Evolutionary conservation across 257 asterid species (phyloP).

Genomic region (Datura wrightii): DNA sequence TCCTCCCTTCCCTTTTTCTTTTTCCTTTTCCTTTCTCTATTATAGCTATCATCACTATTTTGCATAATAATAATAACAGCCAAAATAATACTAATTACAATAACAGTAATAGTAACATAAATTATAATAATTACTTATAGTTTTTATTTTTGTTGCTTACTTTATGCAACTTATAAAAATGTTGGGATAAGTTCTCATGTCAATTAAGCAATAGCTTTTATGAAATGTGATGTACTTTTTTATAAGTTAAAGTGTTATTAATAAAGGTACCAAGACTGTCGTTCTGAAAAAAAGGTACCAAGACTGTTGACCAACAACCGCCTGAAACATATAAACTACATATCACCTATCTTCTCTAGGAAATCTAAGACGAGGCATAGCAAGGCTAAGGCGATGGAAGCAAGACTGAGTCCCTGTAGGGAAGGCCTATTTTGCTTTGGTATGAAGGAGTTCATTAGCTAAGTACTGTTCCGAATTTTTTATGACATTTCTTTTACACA

Average conservation of each 20-base stretch:
- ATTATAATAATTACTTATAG: not conserved
- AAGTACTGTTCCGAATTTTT: not conserved
- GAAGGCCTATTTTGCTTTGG: too few species aligned
- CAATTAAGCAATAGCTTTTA: conserved; percentile 12
- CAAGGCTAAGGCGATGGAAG: too few species aligned
- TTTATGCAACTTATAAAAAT: not conserved
- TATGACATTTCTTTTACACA: not conserved
- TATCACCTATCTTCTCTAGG: not conserved
- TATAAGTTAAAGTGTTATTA: not conserved
- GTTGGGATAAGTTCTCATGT: not conserved
- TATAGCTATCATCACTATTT: conserved; percentile 12
- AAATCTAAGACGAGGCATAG: not conserved
- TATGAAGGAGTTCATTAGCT: not conserved
- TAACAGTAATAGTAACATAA: not conserved
- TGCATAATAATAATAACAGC: not conserved
- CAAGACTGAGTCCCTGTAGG: too few species aligned
- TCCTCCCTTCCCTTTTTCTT: not conserved
- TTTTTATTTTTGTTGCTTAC: not conserved
- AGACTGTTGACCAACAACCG: not conserved
- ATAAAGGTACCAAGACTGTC: not conserved
- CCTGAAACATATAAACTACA: not conserved
- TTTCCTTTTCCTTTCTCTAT: conserved; percentile 13
- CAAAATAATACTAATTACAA: not conserved
- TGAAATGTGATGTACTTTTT: not conserved
- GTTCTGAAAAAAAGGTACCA: not conserved